Evolutionary conservation across 345 rosid species (phyloP).

Genomic region (Atalantia buxifolia): DNA sequence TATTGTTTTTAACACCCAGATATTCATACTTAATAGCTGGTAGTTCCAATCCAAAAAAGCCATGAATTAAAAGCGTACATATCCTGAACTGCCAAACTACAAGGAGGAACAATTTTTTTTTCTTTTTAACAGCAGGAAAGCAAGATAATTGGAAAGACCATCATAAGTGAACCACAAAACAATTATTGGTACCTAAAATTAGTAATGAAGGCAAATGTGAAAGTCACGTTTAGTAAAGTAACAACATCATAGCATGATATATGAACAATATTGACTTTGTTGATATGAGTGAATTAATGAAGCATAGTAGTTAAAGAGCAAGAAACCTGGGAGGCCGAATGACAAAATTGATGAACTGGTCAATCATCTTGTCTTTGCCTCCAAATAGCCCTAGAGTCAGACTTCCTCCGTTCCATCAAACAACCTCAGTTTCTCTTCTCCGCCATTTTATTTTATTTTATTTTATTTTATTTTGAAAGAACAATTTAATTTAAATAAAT

Average conservation of each 20-base stretch:
- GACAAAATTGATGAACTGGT: conserved; percentile 95
- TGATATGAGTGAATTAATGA: background rate
- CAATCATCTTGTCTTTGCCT: conserved; percentile 52
- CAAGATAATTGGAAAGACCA: background rate
- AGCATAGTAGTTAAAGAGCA: background rate
- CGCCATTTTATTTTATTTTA: background rate
- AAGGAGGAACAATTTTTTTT: background rate
- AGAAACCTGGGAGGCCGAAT: conserved; percentile 95
- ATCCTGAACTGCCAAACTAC: background rate
- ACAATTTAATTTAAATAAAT: too few relatives aligned
- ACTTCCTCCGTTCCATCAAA: conserved; percentile 14
- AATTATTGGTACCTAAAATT: background rate
- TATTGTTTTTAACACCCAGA: too few relatives aligned
- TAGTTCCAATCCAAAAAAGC: too few relatives aligned
- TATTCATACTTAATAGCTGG: too few relatives aligned
- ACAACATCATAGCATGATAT: background rate
- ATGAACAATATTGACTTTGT: background rate
- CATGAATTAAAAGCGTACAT: too few relatives aligned
- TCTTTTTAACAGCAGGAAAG: background rate
- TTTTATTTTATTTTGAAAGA: too few relatives aligned
- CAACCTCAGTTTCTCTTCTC: conserved; percentile 11
- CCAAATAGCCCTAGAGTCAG: conserved; percentile 15
- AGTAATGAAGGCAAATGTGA: background rate
- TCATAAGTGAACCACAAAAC: background rate
- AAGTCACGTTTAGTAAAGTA: background rate